Conservation (phyloP, 202 grass and related monocot genomes). For the Digitaria exilis region DNA sequence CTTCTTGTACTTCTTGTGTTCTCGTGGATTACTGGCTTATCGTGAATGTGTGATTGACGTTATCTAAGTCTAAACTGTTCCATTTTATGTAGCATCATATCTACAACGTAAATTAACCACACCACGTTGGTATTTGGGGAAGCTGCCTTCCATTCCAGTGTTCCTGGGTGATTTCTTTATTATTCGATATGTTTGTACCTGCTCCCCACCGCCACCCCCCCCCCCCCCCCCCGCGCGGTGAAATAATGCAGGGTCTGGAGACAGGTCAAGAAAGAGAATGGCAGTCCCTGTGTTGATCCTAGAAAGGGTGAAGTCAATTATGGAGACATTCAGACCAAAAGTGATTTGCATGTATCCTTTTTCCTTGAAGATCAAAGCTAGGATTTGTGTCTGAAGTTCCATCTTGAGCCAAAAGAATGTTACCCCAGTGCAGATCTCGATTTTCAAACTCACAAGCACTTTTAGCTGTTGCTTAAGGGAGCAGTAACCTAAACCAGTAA, state of each 20-base stretch:
- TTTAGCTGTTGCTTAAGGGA: constrained; percentile 84
- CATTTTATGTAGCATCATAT: constrained; percentile 66
- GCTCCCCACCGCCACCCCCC: too few relatives aligned
- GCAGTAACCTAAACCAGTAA: constrained; percentile 81
- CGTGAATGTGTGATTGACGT: too few relatives aligned
- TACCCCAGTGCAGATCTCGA: constrained; percentile 98
- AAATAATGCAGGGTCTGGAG: constrained; percentile 79
- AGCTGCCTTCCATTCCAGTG: constrained; percentile 89
- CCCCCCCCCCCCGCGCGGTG: too few relatives aligned
- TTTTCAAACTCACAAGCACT: constrained; percentile 94
- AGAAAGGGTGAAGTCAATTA: constrained; percentile 98
- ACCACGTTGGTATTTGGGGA: constrained; percentile 87
- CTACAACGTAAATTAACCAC: constrained; percentile 90
- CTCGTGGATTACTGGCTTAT: too few relatives aligned
- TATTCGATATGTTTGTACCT: constrained; percentile 87
- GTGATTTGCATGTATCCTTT: constrained; percentile 53
- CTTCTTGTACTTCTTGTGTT: too few relatives aligned
- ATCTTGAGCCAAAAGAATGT: constrained; percentile 82
- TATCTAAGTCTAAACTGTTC: too few relatives aligned
- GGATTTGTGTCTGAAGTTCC: constrained; percentile 42
- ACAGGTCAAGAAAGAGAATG: constrained; percentile 83
- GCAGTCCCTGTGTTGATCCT: constrained; percentile 88
- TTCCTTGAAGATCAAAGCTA: constrained; percentile 66
- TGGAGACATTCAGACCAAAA: constrained; percentile 72
- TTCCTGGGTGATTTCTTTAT: constrained; percentile 84